A percentile compares a stretch with the other conserved stretches of the same genome.
phyloP scores from a whole-genome alignment of 2,329 filamentous ascomycete species.

The Fusarium liriodendri region DNA sequence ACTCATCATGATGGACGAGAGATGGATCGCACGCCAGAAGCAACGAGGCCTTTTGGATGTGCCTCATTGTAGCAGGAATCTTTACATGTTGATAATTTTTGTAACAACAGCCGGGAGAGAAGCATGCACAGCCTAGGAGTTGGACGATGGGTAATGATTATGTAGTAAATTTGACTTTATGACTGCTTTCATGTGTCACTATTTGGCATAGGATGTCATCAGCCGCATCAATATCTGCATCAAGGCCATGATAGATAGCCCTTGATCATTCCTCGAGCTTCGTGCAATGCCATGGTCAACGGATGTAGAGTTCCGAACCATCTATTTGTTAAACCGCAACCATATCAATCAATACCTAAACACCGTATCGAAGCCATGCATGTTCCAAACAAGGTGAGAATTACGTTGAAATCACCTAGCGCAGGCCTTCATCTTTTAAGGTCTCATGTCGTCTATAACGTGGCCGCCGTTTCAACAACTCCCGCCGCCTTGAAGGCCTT shows the following conservation, averaged over 20 bases:
- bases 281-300: neutral
- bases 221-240: neutral
- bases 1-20: constrained; percentile 16
- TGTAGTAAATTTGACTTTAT: constrained; percentile 29
- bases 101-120: constrained; percentile 9
- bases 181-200: neutral
- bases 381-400: constrained; percentile 1
- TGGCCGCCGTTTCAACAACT: constrained; percentile 68
- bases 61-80: constrained; percentile 15
- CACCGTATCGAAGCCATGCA: constrained; percentile 37
- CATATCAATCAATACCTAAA: constrained; percentile 31
- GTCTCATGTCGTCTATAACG: constrained; percentile 53
- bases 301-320: constrained; percentile 8
- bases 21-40: constrained; percentile 16
- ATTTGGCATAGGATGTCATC: neutral
- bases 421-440: neutral
- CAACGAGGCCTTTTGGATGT: constrained; percentile 10
- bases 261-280: neutral
- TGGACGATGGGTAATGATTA: constrained; percentile 26
- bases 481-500: constrained; percentile 72
- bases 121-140: constrained; percentile 18
- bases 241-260: neutral
- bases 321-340: constrained; percentile 28
- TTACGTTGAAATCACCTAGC: neutral
- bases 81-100: constrained; percentile 16